phyloP scores from a whole-genome alignment of 2,329 filamentous ascomycete species.

The Ceratocystis variospora region DNA sequence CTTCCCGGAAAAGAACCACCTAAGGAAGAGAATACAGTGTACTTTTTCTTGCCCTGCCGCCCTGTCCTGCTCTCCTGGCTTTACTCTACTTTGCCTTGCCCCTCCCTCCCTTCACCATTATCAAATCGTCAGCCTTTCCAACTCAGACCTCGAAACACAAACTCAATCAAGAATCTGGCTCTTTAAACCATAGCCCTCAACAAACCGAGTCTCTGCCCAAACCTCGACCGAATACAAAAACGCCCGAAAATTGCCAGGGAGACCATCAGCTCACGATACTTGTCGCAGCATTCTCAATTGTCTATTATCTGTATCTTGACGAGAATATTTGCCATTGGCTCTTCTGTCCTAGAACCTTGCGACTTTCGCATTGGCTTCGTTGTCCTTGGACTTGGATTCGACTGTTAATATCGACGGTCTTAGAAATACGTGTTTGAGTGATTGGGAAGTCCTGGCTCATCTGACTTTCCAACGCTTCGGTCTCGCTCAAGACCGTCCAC shows the following conservation, averaged over 20 bases:
- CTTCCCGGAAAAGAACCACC: neutral
- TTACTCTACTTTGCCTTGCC: neutral
- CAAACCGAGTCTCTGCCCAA: neutral
- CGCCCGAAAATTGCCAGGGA: neutral
- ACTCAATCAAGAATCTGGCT: neutral
- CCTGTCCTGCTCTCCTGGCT: neutral
- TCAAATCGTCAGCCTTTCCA: conserved; percentile 10
- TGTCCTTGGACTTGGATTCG: neutral
- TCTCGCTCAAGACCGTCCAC: neutral
- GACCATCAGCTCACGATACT: neutral
- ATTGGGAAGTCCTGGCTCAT: neutral
- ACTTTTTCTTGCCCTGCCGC: neutral
- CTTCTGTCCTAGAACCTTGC: neutral
- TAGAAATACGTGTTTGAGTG: neutral
- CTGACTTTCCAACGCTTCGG: neutral
- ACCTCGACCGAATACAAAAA: neutral
- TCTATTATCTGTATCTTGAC: neutral
- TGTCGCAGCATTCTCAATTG: conserved; percentile 5
- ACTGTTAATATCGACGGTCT: neutral
- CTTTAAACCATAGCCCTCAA: neutral
- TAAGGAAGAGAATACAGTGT: neutral
- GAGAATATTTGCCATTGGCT: neutral
- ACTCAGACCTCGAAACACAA: neutral
- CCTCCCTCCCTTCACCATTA: conserved; percentile 4
- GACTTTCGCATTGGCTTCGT: conserved; percentile 3